Base-by-base conservation (phyloP, 2,329 filamentous ascomycete genomes). In the Torrubiellomyces zombiae region DNA sequence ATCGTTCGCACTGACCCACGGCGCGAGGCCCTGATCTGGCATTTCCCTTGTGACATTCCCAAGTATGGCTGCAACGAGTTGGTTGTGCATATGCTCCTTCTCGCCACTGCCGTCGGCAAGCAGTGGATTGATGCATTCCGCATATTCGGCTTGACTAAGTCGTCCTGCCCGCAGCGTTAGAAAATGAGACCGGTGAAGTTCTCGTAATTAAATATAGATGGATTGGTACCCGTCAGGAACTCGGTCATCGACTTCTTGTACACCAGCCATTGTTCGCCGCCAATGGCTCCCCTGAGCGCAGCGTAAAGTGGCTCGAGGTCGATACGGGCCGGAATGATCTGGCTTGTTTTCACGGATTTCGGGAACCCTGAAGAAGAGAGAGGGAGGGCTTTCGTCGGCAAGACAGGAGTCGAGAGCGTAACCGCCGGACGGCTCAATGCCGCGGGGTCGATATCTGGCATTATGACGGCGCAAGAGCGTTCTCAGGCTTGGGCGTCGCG, bases 371-470 rank as follows among this genome's bases (percentile, higher is more conserved):
- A 51, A 2, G 58, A 53, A 19, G 63, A 58, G 28, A 66, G 56
- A 21, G 60, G 60, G 36, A 74, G 59, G 25, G 65, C 55, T 43
- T 74, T 74, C 21, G 53, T 57, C 30, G 64, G 51, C 29, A 75
- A 48, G 20, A 68, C 56, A 31, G 71, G 67, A 5, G 69, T 73
- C 22, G 66, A 58, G 28, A 71, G 56, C 47, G 53, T 61, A 45
- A 63, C 47, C 23, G 67, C 52, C 32, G 67, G 64, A 42, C 69
- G 67, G 58, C 68, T 74, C 40, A 76, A 51, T 35, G 71, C 69
- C 55, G 71, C 68, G 42, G 71, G 71, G 56, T 75, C 71, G 53
- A 76, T 75, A 53, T 75, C 71, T 40, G 70, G 69, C 70, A 75
- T 75, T 36, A 40, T 44, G 41, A n/a, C n/a, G n/a, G n/a, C n/a